Evolutionary conservation across 2,329 filamentous ascomycete genomes (phyloP), one percentile per base, ranked within the genome.

Genomic region (Penicillium nordicum): DNA sequence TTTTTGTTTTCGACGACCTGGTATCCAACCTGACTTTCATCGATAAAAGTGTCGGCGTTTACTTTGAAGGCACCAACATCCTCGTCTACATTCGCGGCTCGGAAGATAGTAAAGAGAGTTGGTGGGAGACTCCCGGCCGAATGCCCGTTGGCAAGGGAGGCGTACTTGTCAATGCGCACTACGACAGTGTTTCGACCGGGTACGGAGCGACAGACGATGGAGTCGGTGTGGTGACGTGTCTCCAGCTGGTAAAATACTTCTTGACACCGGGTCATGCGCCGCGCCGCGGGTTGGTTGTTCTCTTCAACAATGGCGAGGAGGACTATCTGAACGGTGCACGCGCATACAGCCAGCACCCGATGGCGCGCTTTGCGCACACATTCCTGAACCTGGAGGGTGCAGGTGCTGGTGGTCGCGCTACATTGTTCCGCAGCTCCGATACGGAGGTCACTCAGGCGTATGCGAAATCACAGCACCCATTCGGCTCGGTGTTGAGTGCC

Each of bases 361-460:
- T 96, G 60, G 85, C 90, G 11, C 85, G 84, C 50, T 89, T 95
- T 55, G 84, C 90, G 10, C 89, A 92, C 69, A 91, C 90, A 0
- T 97, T 99, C 69, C 79, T 97, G 63, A 99, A 99, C 65, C 84
- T 99, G 16, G 94, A 99, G 74, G 94, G 94, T 12, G 93, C 93
- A 40, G 94, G 93, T 48, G 93, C 93, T 12, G 94, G 94, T 11
- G 92, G 93, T 0, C 84, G 91, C 57, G 92, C 93, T 4, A 88
- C 88, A 11, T 79, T 97, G 2, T 97, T 99, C 76, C 85, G 94
- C 57, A 88, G 88, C 50, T 93, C 92, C 0, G 94, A 97, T 72
- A 84, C 88, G 3, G 88, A 97, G 73, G 87, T 96, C 25, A 93
- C 92, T 0, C 83, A 82, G 57, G 88, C 89, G 32, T 97, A 97